These are phyloP conservation scores for Ogataea pignaliae DNA, from an alignment of 805 yeast species.

Conservation along the genomic window DNA sequence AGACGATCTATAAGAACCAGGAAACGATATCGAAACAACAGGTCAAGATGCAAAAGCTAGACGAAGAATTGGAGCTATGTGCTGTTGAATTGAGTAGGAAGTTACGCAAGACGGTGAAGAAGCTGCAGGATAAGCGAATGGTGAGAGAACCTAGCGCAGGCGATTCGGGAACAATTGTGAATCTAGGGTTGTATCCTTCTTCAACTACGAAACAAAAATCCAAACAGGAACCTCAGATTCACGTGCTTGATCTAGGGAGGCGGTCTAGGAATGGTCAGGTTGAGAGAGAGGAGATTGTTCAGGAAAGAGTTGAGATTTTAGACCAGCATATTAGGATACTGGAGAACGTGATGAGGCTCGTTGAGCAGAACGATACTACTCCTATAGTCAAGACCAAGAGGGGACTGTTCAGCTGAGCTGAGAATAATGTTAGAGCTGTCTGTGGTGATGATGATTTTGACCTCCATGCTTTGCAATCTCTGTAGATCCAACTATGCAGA, in stretches of 20 bases:
- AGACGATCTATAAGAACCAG: constrained; percentile 28
- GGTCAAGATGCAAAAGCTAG: constrained; percentile 9
- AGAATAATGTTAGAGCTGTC: not conserved
- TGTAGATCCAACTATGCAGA: too few species aligned
- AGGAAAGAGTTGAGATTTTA: constrained; percentile 57
- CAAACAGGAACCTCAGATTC: too few species aligned
- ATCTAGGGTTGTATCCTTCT: too few species aligned
- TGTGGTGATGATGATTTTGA: too few species aligned
- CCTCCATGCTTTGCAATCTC: too few species aligned
- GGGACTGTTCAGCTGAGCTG: constrained; percentile 17
- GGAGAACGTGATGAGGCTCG: constrained; percentile 47
- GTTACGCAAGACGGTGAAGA: constrained; percentile 13
- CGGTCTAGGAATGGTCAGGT: not conserved
- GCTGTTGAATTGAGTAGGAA: constrained; percentile 10
- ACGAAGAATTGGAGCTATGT: constrained; percentile 8
- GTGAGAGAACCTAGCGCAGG: not conserved
- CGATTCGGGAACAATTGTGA: too few species aligned
- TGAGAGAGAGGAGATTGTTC: constrained; percentile 28
- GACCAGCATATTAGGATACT: constrained; percentile 71
- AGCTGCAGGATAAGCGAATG: constrained; percentile 9
- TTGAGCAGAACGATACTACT: constrained; percentile 24
- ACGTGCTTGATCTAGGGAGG: too few species aligned
- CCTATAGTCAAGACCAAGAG: constrained; percentile 14
- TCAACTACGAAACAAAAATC: too few species aligned
- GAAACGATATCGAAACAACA: constrained; percentile 22